Base-by-base conservation (phyloP, 805 yeast genomes). In the Saturnispora gosingensis region DNA sequence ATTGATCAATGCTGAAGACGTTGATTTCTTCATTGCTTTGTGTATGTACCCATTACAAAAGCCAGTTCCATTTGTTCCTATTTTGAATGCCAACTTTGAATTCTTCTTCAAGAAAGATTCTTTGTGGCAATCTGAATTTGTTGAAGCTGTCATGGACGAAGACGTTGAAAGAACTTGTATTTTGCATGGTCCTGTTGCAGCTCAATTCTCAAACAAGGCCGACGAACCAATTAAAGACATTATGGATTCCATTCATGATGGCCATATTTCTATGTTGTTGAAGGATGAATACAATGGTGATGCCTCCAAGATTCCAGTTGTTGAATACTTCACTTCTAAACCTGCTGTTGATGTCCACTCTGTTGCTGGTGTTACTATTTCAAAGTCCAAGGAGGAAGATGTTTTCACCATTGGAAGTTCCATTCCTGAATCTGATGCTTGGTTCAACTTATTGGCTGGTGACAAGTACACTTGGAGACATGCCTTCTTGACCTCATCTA, bases 121-220 rank as follows among this genome's bases (percentile, higher is more conserved):
- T 30, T 77, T 93, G 68, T 93, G 99, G 99, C 99, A 93, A 78
- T 86, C 96, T 24, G 98, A 93, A 76, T 91, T 88, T 67, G 79
- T 93, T 66, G 97, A 89, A 68, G 87, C 97, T 54, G 98, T 93
- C 66, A 90, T 88, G 58, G 98, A 78, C 59, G 88, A 85, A 63
- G 99, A 93, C 68, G 98, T 93, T 56, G 90, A 90, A 71, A 85
- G 99, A 78, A 91, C 97, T n/a, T 95, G 99, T 85, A 89, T 93
- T 60, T 78, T 93, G 64, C 97, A 89, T 63, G 98, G 99, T 61
- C 99, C 99, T 49, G 98, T 93, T 59, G 96, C 99, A 61, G 97
- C 96, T 61, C 89, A 83, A 72, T 90, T 74, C 75, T 83, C 97
- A 61, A 85, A 77, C 63, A 75, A 77, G 65, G 93, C 87, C 55